phyloP scores from a whole-genome alignment of 2,329 filamentous ascomycete species.

The Taxawa tesnikishii region DNA sequence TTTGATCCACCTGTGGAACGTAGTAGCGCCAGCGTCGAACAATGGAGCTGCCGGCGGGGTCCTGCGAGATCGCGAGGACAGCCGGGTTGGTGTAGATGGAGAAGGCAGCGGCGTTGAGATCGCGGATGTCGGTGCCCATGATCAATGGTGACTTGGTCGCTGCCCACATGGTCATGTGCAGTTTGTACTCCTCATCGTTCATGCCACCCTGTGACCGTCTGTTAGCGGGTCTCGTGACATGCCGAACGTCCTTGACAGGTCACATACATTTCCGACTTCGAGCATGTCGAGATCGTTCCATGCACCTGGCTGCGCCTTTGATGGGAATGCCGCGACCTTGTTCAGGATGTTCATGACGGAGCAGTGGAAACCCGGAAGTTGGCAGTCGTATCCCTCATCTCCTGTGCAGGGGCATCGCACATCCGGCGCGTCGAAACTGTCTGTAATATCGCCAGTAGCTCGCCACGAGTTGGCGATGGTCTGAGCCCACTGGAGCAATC shows the following conservation, averaged over 20 bases:
- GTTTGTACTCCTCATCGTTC: conserved; percentile 27
- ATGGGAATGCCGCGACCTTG: conserved; percentile 30
- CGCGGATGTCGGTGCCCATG: conserved; percentile 33
- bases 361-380: conserved; percentile 34
- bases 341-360: conserved; percentile 38
- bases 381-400: conserved; percentile 28
- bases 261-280: conserved; percentile 33
- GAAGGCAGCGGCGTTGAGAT: conserved; percentile 27
- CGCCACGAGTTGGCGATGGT: conserved; percentile 35
- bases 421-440: conserved; percentile 32
- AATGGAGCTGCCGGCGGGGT: conserved; percentile 28
- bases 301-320: conserved; percentile 28
- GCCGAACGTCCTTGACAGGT: conserved; percentile 1
- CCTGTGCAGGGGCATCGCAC: conserved; percentile 27
- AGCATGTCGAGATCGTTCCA: conserved; percentile 39
- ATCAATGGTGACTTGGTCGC: conserved; percentile 35
- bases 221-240: conserved; percentile 1
- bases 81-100: conserved; percentile 36
- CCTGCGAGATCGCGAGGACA: conserved; percentile 38
- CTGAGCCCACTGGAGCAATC: too few species aligned
- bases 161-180: conserved; percentile 38
- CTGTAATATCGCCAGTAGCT: conserved; percentile 35
- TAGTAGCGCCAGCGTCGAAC: conserved; percentile 33
- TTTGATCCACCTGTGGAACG: conserved; percentile 27
- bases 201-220: conserved; percentile 12